Conservation (phyloP, 306 rosid genomes). For the Cucumis hystrix region DNA sequence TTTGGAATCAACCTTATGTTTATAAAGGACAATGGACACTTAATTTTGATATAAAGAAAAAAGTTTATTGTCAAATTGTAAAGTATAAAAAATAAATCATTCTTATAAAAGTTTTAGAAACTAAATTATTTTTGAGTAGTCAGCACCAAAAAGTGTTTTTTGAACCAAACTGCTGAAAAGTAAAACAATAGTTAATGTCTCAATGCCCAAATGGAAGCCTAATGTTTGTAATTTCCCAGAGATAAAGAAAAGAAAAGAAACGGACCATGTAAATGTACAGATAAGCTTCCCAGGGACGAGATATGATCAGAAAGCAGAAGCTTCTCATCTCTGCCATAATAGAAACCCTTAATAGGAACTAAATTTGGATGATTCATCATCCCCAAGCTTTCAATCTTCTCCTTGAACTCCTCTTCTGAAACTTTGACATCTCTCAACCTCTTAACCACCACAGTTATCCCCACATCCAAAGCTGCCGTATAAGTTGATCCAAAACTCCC, state of each 20-base stretch:
- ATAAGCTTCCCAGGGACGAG: slow-evolving; percentile 83
- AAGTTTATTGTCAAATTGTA: no score
- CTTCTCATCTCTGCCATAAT: slow-evolving; percentile 63
- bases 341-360: slow-evolving; percentile 52
- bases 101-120: no score
- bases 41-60: no score
- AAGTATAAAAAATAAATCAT: no score
- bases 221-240: not conserved
- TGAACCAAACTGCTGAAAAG: no score
- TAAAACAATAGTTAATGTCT: not conserved
- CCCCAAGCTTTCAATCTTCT: slow-evolving; percentile 55
- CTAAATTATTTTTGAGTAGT: no score
- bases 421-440: slow-evolving; percentile 42
- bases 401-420: slow-evolving; percentile 48
- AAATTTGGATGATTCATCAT: slow-evolving; percentile 48
- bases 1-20: no score
- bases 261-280: slow-evolving; percentile 83
- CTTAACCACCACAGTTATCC: slow-evolving; percentile 42
- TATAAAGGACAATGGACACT: no score
- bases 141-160: no score
- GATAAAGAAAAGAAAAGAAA: not conserved
- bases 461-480: slow-evolving; percentile 55
- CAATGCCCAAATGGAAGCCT: not conserved
- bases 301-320: slow-evolving; percentile 70
- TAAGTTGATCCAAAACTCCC: slow-evolving; percentile 55